phyloP scores from a whole-genome alignment of 1,139 yeast genomes.

The Casaregolazyma lundiana region DNA sequence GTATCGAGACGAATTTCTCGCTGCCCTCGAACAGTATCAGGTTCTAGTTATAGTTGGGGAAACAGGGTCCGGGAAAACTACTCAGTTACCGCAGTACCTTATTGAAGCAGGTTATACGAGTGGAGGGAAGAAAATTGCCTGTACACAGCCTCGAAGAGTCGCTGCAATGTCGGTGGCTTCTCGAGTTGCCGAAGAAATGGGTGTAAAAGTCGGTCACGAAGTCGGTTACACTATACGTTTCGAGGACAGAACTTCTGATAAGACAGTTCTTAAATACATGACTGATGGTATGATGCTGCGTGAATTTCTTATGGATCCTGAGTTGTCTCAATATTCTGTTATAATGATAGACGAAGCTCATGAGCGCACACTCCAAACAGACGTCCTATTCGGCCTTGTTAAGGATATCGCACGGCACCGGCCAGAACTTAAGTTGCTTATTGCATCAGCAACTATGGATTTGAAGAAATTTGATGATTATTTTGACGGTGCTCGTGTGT shows the following conservation, averaged over 20 bases:
- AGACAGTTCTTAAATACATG: slow-evolving; percentile 74
- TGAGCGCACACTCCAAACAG: slow-evolving; percentile 90
- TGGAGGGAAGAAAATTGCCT: slow-evolving; percentile 59
- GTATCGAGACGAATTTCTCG: slow-evolving; percentile 58
- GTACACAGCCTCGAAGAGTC: slow-evolving; percentile 94
- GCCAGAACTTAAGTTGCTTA: slow-evolving; percentile 64
- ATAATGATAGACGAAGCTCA: slow-evolving; percentile 97
- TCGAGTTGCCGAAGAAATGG: slow-evolving; percentile 86
- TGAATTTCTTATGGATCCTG: slow-evolving; percentile 77
- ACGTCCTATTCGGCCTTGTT: slow-evolving; percentile 74
- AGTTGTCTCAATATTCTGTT: slow-evolving; percentile 62
- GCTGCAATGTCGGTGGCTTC: slow-evolving; percentile 94
- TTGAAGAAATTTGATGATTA: slow-evolving; percentile 77
- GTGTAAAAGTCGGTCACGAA: slow-evolving; percentile 61
- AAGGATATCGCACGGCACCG: slow-evolving; percentile 65
- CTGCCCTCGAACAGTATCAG: slow-evolving; percentile 60
- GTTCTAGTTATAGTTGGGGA: slow-evolving; percentile 90
- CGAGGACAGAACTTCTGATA: slow-evolving; percentile 63
- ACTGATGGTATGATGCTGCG: slow-evolving; percentile 93
- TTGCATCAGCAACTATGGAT: slow-evolving; percentile 93
- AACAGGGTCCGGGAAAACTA: slow-evolving; percentile 97
- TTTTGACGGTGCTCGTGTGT: slow-evolving; percentile 79
- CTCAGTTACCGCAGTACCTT: slow-evolving; percentile 87
- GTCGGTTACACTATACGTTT: slow-evolving; percentile 89
- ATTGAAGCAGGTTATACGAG: slow-evolving; percentile 74